Conservation (phyloP, 2,329 filamentous ascomycete species). For the Cladosporium colombiae region DNA sequence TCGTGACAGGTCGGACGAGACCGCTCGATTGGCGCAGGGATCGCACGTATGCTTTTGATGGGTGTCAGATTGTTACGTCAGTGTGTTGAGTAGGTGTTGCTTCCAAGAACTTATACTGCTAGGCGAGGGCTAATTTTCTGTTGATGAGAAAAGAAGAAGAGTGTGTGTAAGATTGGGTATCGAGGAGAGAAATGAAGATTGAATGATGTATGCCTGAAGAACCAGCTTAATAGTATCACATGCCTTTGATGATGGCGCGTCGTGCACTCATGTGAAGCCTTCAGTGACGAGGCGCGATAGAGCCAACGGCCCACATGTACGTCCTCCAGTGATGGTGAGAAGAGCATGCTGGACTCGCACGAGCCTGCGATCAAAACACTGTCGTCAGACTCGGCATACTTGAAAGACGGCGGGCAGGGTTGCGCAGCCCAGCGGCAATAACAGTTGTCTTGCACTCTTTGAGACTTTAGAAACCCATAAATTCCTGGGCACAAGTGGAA, state of each 20-base stretch:
- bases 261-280: background rate
- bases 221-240: background rate
- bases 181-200: background rate
- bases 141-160: background rate
- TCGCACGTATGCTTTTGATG: background rate
- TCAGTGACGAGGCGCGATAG: background rate
- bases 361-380: background rate
- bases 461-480: too few species aligned
- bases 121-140: too few species aligned
- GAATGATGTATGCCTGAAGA: background rate
- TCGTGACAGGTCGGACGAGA: background rate
- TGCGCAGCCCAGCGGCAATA: background rate
- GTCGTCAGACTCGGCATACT: background rate
- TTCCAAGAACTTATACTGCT: too few species aligned
- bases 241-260: background rate
- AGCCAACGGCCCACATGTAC: background rate
- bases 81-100: background rate
- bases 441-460: too few species aligned
- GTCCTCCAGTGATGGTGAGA: background rate
- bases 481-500: too few species aligned
- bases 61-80: background rate
- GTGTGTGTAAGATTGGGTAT: background rate
- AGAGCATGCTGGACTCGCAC: too few species aligned
- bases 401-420: background rate
- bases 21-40: background rate